Conservation (phyloP, 129 eudicot genomes). For the Flaveria brownii region DNA sequence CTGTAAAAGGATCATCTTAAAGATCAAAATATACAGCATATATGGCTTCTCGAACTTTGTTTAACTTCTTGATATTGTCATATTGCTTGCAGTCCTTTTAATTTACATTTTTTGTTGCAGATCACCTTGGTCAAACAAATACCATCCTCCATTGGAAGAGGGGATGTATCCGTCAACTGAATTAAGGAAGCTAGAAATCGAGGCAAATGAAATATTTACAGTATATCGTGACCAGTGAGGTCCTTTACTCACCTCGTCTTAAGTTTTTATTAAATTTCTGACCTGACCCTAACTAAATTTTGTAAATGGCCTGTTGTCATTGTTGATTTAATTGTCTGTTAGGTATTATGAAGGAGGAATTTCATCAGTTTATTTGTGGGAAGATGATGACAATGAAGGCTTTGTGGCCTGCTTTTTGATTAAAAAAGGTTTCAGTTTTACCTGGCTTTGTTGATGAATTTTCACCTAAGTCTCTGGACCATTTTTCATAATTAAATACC, state of each 20-base stretch:
- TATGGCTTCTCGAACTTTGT: neutral
- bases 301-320: constrained; percentile 24
- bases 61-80: neutral
- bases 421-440: constrained; percentile 63
- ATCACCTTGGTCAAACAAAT: constrained; percentile 96
- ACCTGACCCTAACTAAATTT: constrained; percentile 16
- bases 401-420: constrained; percentile 89
- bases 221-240: constrained; percentile 99
- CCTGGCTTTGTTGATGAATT: neutral
- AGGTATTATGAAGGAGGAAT: constrained; percentile 98
- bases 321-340: constrained; percentile 29
- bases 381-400: constrained; percentile 84
- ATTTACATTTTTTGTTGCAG: constrained; percentile 40
- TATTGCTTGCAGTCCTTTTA: neutral
- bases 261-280: constrained; percentile 3
- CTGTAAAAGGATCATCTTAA: neutral
- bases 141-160: constrained; percentile 89
- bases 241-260: constrained; percentile 94
- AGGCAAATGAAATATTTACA: constrained; percentile 92
- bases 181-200: constrained; percentile 89
- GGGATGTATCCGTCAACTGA: constrained; percentile 76
- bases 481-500: neutral
- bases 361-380: constrained; percentile 96
- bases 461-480: neutral
- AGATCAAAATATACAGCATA: neutral